Percentiles rank a stretch among this genome's conserved stretches.
These are phyloP conservation scores for Hypoxylon rubiginosum DNA, from an alignment of 2,329 filamentous ascomycete genomes.

Conservation along the genomic window DNA sequence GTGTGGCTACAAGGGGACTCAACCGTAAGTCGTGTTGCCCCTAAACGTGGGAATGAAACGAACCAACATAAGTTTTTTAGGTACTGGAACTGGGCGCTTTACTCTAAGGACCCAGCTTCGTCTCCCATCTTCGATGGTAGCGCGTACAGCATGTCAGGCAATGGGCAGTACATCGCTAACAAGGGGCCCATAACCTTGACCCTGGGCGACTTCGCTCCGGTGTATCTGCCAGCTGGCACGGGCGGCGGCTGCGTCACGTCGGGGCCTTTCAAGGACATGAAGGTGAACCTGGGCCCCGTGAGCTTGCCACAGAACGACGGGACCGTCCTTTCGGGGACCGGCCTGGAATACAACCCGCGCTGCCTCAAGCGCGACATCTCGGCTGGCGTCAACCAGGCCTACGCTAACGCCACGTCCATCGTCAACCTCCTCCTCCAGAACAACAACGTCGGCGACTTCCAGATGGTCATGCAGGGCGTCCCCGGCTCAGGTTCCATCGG, in stretches of 20 bases:
- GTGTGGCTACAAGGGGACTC: slow-evolving; percentile 43
- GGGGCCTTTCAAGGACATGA: slow-evolving; percentile 57
- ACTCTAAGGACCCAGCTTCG: slow-evolving; percentile 54
- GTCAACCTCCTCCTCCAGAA: slow-evolving; percentile 32
- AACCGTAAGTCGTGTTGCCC: slow-evolving; percentile 38
- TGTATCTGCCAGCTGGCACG: slow-evolving; percentile 56
- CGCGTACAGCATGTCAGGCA: slow-evolving; percentile 58
- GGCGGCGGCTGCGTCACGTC: slow-evolving; percentile 64
- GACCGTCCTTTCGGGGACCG: slow-evolving; percentile 27
- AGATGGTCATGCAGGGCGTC: slow-evolving; percentile 54
- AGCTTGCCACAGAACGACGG: slow-evolving; percentile 41
- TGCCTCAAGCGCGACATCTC: slow-evolving; percentile 50
- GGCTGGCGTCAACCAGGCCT: slow-evolving; percentile 42
- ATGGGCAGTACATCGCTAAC: slow-evolving; percentile 50
- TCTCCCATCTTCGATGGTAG: slow-evolving; percentile 65
- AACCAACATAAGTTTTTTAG: slow-evolving; percentile 38
- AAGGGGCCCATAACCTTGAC: slow-evolving; percentile 33
- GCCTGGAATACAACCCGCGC: slow-evolving; percentile 53
- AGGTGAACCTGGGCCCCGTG: slow-evolving; percentile 50
- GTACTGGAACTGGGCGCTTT: slow-evolving; percentile 60
- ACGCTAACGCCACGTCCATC: slow-evolving; percentile 47
- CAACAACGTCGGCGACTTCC: slow-evolving; percentile 52
- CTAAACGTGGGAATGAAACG: not conserved
- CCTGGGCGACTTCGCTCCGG: slow-evolving; percentile 17
- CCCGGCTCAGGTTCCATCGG: slow-evolving; percentile 46